Evolutionary conservation across 2,329 filamentous ascomycete species (phyloP), one percentile per base, ranked within the genome.

Genomic region (Arthroderma sp.): DNA sequence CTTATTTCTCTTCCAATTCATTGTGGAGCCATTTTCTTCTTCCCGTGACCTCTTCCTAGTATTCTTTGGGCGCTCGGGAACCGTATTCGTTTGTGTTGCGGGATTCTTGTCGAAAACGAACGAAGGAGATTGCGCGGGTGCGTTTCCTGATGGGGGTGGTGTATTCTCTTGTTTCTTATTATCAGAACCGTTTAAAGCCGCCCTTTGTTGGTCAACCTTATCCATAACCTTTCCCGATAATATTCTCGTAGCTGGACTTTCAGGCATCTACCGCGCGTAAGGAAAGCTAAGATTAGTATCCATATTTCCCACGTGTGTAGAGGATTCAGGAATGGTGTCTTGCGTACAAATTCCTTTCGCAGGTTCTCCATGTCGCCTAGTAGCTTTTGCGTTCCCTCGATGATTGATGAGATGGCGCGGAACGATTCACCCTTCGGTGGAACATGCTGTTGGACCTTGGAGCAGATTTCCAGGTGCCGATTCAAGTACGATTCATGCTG

Each of bases 401-500:
- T 49, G 55, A 68, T 64, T 5, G 57, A 52, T 1, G 58, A 57
- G 3, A 69, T 53, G 4, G 57, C 52, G 8, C 52, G 54, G 33
- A 52, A 57, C 8, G 58, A 55, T 31, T 60, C 58, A 5, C 50
- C 49, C 29, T 60, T 54, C 6, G 52, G 46, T 4, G 51, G 47
- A 6, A 60, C 50, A 37, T 63, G 58, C 5, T 50, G 48, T 40
- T 59, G 57, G 2, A 67, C 53, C 47, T 58, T 55, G 10, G 59
- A 53, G 6, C 67, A 52, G 50, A 68, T 58, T 38, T 61, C 54
- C 2, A 66, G 45, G 47, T 70, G 67, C 3, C 58, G 62, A 31
- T 57, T 53, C 3, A 69, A 53, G 29, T 65, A 50, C 2, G 52
- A 58, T n/a, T 67, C 61, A 49, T 69, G 66, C 34, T 61, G 63